Evolutionary conservation across 2,329 filamentous ascomycete genomes (phyloP).

Genomic region (Microdochium bolleyi): DNA sequence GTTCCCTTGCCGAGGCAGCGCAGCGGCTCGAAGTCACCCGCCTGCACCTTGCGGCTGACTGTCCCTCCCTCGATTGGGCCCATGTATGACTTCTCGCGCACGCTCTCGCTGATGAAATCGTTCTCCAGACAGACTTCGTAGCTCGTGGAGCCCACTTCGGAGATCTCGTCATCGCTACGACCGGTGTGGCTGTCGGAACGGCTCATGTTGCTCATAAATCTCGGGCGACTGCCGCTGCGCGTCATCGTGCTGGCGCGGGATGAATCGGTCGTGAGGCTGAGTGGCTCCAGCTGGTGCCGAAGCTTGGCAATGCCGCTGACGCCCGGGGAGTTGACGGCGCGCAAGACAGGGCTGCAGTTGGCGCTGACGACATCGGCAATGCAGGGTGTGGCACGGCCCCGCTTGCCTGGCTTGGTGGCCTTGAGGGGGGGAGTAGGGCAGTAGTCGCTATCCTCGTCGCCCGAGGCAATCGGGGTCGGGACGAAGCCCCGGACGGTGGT

Average conservation of each 20-base stretch:
- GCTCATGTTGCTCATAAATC: slow-evolving; percentile 43
- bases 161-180: slow-evolving; percentile 57
- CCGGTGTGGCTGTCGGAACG: slow-evolving; percentile 42
- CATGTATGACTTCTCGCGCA: slow-evolving; percentile 29
- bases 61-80: slow-evolving; percentile 44
- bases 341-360: slow-evolving; percentile 54
- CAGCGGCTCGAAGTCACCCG: slow-evolving; percentile 82
- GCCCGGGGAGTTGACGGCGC: slow-evolving; percentile 41
- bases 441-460: slow-evolving; percentile 50
- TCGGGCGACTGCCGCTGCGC: slow-evolving; percentile 38
- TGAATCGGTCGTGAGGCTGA: slow-evolving; percentile 52
- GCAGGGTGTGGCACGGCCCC: slow-evolving; percentile 25
- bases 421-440: slow-evolving; percentile 28
- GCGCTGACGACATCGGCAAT: slow-evolving; percentile 52
- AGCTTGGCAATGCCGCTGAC: slow-evolving; percentile 74
- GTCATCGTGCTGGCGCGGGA: slow-evolving; percentile 50
- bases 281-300: slow-evolving; percentile 70
- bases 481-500: slow-evolving; percentile 50
- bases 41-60: slow-evolving; percentile 72
- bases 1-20: slow-evolving; percentile 94
- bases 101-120: slow-evolving; percentile 71
- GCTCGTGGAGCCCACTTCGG: slow-evolving; percentile 60
- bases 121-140: slow-evolving; percentile 81
- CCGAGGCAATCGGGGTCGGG: slow-evolving; percentile 43
- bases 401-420: slow-evolving; percentile 17